Conservation (phyloP, 371 early-diverging fungal species). For the Circinella umbellata region DNA sequence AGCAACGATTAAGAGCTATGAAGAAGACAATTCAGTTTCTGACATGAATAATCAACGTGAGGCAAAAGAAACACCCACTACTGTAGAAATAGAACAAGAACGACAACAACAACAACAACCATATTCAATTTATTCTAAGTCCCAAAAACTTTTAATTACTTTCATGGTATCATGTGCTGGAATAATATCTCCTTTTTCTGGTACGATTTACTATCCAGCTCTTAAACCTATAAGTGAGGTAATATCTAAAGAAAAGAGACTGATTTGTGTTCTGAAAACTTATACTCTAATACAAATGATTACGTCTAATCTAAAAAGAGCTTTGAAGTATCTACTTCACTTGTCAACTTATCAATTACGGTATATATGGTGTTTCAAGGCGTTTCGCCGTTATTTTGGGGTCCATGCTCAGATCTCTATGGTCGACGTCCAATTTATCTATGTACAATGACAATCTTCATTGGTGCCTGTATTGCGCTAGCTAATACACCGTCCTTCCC, state of each 20-base stretch:
- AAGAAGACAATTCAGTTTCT: no score
- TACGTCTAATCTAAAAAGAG: slow-evolving; percentile 9
- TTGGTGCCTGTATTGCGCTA: slow-evolving; percentile 57
- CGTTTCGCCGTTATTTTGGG: slow-evolving; percentile 31
- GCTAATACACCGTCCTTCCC: slow-evolving; percentile 54
- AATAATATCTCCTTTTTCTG: slow-evolving; percentile 25
- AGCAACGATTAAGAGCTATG: no score
- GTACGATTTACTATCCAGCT: slow-evolving; percentile 31
- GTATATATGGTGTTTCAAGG: slow-evolving; percentile 28
- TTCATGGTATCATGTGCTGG: slow-evolving; percentile 23
- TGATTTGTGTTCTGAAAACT: not conserved
- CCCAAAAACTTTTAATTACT: slow-evolving; percentile 8
- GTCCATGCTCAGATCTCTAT: slow-evolving; percentile 24
- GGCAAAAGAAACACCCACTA: no score
- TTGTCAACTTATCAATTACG: slow-evolving; percentile 24
- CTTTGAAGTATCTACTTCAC: slow-evolving; percentile 12
- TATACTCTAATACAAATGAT: no score
- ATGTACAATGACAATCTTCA: slow-evolving; percentile 53
- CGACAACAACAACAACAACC: slow-evolving; percentile 2
- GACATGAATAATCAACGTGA: no score
- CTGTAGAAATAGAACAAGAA: not conserved
- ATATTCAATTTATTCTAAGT: slow-evolving; percentile 11
- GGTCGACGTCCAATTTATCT: slow-evolving; percentile 39
- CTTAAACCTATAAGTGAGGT: slow-evolving; percentile 25
- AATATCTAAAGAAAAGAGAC: not conserved